Evolutionary conservation across 2,329 filamentous ascomycete genomes (phyloP), one percentile per base, ranked within the genome.

Genomic region (Clonostachys byssicola): DNA sequence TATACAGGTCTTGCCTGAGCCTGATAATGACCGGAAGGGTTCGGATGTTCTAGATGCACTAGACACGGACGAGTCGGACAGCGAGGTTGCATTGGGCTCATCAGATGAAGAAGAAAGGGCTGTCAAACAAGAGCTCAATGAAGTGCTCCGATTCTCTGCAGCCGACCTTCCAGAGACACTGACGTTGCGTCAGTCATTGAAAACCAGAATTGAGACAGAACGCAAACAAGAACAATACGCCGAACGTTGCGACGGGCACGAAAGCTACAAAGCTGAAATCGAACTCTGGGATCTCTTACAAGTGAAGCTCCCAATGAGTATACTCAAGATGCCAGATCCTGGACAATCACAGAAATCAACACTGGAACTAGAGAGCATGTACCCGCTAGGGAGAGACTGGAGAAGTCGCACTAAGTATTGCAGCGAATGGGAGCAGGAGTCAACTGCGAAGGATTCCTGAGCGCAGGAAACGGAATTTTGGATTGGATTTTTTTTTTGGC

Each of bases 261-360:
- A 61, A 3, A 71, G 66, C 46, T 62, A 63, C 40, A 54, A 60
- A 20, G 73, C 72, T 34, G 76, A 79, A 53, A 50, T 54, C 23
- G 57, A 64, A 42, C 60, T 80, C 62, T 78, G 76, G 76, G 54
- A 59, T 10, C 48, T 77, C 14, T 50, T 78, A 17, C 66, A 67
- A 39, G 62, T 59, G 54, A 56, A 61, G 34, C 68, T 71, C 3
- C 68, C 66, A 1, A 57, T 57, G 48, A 61, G 61, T 23, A 40
- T 65, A 42, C 57, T 60, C 8, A 67, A 58, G 52, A 50, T 56
- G 23, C 58, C 59, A 6, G 56, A 62, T 17, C 60, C 60, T 2
- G 61, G 58, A 5, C 55, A 52, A 13, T 35, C 58, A 20, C 54
- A 56, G 30, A 57, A 58, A 34, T 60, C 58, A 12, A 64, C 55